Evolutionary conservation across 2,329 filamentous ascomycete genomes (phyloP).

Genomic region (Calonectria pauciramosa): DNA sequence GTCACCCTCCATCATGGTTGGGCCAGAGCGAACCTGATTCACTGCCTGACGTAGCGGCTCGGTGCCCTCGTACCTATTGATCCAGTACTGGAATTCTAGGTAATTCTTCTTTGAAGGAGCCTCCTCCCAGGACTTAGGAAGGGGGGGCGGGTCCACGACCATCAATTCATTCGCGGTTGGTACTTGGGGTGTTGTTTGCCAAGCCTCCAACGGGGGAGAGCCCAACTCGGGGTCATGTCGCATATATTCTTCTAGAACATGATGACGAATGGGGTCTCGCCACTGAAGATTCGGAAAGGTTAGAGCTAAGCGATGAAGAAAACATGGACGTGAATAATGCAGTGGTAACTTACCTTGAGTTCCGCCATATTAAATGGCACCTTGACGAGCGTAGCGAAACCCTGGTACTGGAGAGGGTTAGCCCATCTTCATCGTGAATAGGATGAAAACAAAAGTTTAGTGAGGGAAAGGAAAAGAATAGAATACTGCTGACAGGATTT

Average conservation of each 20-base stretch:
- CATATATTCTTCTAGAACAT: constrained; percentile 18
- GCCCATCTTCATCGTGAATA: neutral
- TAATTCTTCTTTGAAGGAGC: constrained; percentile 62
- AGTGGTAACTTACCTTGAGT: neutral
- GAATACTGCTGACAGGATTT: too few relatives aligned
- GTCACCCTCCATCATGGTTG: constrained; percentile 69
- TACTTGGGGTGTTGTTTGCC: constrained; percentile 40
- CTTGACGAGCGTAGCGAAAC: too few relatives aligned
- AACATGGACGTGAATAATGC: neutral
- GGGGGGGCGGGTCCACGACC: constrained; percentile 19
- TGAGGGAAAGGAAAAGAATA: neutral
- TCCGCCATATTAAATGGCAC: neutral
- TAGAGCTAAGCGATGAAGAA: neutral
- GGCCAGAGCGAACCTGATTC: constrained; percentile 63
- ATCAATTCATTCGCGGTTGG: constrained; percentile 44
- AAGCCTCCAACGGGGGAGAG: neutral
- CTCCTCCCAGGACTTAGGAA: constrained; percentile 27
- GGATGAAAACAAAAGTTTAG: neutral
- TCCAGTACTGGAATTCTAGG: constrained; percentile 78
- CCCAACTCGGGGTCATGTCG: neutral
- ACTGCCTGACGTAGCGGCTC: constrained; percentile 79
- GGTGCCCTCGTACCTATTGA: constrained; percentile 82
- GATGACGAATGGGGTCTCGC: constrained; percentile 5
- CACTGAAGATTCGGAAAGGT: neutral
- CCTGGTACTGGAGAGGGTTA: neutral